These are phyloP conservation scores for Linderina pennispora DNA, from an alignment of 192 early-diverging fungal species.

Conservation along the genomic window DNA sequence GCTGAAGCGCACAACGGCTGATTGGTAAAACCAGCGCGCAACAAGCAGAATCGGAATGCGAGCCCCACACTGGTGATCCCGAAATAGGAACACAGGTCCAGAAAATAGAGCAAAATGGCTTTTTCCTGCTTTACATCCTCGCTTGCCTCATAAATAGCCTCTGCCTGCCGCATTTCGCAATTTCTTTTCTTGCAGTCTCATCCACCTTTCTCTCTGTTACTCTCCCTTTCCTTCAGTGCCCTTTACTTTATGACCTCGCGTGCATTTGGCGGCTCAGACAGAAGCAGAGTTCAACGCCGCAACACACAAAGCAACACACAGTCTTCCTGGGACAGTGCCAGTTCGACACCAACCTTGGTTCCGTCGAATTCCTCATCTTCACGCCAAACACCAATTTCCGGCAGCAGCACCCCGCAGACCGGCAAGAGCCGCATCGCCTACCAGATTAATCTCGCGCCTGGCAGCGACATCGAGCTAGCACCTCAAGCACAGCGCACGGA, in stretches of 20 bases:
- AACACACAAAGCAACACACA: constrained; percentile 2
- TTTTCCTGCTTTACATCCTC: too few species aligned
- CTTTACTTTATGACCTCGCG: constrained; percentile 1
- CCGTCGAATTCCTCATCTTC: constrained; percentile 5
- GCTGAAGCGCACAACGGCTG: too few species aligned
- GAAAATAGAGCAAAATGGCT: too few species aligned
- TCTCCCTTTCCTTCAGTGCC: not conserved
- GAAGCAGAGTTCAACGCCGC: constrained; percentile 11
- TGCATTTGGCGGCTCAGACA: not conserved
- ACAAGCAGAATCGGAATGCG: too few species aligned
- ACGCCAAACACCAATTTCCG: not conserved
- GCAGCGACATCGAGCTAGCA: not conserved
- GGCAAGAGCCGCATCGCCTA: not conserved
- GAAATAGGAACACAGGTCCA: too few species aligned
- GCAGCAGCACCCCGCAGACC: not conserved
- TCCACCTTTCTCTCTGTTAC: not conserved
- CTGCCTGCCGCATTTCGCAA: too few species aligned
- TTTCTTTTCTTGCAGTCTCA: too few species aligned
- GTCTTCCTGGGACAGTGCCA: constrained; percentile 7
- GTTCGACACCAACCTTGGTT: constrained; percentile 2
- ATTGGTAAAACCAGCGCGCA: too few species aligned
- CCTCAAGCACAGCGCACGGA: not conserved
- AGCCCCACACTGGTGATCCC: too few species aligned
- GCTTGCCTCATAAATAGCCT: too few species aligned
- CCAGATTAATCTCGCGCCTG: not conserved